phyloP scores from a whole-genome alignment of 2,329 filamentous ascomycete species.

The Microdochium paspali region DNA sequence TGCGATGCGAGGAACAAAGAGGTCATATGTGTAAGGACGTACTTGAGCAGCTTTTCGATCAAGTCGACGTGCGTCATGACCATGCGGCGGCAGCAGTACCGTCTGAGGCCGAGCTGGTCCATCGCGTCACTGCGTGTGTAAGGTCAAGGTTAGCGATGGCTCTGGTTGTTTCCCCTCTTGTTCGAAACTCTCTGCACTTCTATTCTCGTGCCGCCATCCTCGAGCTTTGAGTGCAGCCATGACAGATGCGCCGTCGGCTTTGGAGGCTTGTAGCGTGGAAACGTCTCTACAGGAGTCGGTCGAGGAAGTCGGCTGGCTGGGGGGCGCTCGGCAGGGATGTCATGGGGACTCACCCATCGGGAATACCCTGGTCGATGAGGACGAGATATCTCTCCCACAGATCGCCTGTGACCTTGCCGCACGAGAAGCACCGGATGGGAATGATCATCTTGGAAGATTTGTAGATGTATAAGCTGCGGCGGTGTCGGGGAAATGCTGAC shows the following conservation, averaged over 20 bases:
- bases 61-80: conserved; percentile 99
- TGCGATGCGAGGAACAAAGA: background rate
- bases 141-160: background rate
- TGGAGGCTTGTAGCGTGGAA: too few species aligned
- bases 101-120: conserved; percentile 85
- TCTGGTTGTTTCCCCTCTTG: background rate
- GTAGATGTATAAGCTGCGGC: background rate
- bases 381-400: conserved; percentile 94
- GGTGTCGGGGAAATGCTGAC: too few species aligned
- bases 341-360: conserved; percentile 70
- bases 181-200: background rate
- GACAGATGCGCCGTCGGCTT: too few species aligned
- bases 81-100: conserved; percentile 99
- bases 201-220: too few species aligned
- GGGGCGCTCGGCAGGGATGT: too few species aligned
- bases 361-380: conserved; percentile 68
- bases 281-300: too few species aligned
- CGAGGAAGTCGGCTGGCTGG: too few species aligned
- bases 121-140: conserved; percentile 70
- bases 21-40: conserved; percentile 22
- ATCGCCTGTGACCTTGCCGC: conserved; percentile 96
- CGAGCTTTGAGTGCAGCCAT: too few species aligned
- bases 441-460: conserved; percentile 73
- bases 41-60: conserved; percentile 97
- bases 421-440: conserved; percentile 96